These are phyloP conservation scores for Phylloporus sp. DNA, from an alignment of 1,284 basidiomycete species.

Conservation along the genomic window DNA sequence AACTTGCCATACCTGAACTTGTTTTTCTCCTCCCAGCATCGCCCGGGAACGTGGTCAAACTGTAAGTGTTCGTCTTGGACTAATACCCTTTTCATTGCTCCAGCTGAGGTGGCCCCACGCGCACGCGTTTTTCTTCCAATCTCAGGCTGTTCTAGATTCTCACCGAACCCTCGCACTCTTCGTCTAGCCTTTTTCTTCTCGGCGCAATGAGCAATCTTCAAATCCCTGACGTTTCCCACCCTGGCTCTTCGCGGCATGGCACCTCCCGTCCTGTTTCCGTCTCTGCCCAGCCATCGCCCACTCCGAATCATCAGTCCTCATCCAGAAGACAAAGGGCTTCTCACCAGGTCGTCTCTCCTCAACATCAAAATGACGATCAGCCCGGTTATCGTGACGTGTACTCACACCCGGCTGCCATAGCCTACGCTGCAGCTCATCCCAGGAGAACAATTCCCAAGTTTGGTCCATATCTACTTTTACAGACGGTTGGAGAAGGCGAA, in stretches of 20 bases:
- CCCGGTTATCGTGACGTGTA: slow-evolving; percentile 72
- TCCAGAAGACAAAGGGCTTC: slow-evolving; percentile 54
- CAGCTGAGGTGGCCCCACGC: slow-evolving; percentile 22
- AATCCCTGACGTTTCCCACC: slow-evolving; percentile 47
- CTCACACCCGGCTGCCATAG: slow-evolving; percentile 83
- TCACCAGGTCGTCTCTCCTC: slow-evolving; percentile 53
- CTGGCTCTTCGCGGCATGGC: slow-evolving; percentile 51
- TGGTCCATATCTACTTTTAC: slow-evolving; percentile 92
- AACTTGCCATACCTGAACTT: slow-evolving; percentile 17
- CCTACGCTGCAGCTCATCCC: slow-evolving; percentile 86
- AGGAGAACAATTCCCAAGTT: slow-evolving; percentile 89
- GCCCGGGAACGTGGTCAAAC: slow-evolving; percentile 2
- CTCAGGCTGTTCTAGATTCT: neutral
- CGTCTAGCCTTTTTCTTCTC: slow-evolving; percentile 9
- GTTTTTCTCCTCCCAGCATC: slow-evolving; percentile 18
- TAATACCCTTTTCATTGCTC: slow-evolving; percentile 21
- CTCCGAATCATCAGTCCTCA: slow-evolving; percentile 41
- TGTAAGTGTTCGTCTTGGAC: slow-evolving; percentile 21
- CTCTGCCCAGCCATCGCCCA: slow-evolving; percentile 48
- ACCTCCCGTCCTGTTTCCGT: slow-evolving; percentile 45
- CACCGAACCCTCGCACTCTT: slow-evolving; percentile 3
- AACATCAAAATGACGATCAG: slow-evolving; percentile 45
- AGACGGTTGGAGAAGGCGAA: slow-evolving; percentile 97
- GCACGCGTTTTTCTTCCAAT: slow-evolving; percentile 27
- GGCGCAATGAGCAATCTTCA: slow-evolving; percentile 43